These are phyloP conservation scores for Boletus sensibilis DNA, from an alignment of 768 basidiomycete genomes.

Conservation along the genomic window DNA sequence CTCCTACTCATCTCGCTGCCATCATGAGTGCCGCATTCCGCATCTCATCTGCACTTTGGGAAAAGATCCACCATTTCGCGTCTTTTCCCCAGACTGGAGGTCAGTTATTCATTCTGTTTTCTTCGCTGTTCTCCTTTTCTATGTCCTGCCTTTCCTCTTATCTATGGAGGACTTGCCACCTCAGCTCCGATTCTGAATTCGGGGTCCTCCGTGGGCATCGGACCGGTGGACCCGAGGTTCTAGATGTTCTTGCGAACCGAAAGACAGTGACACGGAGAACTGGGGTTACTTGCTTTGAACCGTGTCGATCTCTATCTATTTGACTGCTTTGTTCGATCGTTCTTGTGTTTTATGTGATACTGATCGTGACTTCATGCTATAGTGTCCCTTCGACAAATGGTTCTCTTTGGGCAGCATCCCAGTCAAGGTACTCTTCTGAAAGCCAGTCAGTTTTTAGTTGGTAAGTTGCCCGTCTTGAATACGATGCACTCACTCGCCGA, in stretches of 20 bases:
- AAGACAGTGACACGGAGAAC: neutral
- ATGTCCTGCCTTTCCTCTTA: neutral
- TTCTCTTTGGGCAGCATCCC: slow-evolving; percentile 19
- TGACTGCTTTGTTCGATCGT: neutral
- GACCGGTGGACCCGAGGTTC: neutral
- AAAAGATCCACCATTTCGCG: slow-evolving; percentile 87
- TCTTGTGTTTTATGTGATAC: slow-evolving; percentile 1
- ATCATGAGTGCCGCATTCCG: slow-evolving; percentile 52
- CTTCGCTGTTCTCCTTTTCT: neutral
- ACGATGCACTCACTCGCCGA: neutral
- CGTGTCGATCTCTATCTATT: neutral
- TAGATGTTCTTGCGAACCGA: neutral
- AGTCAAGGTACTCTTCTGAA: slow-evolving; percentile 19
- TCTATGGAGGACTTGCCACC: neutral
- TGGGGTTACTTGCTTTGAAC: neutral
- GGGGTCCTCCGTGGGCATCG: slow-evolving; percentile 1
- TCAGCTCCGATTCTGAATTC: neutral
- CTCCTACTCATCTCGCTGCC: neutral
- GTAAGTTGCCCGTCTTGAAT: neutral
- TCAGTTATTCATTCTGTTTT: slow-evolving; percentile 33
- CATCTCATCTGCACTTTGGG: slow-evolving; percentile 79
- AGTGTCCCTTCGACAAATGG: slow-evolving; percentile 20
- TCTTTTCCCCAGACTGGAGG: slow-evolving; percentile 92
- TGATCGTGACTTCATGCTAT: neutral
- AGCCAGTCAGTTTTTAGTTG: slow-evolving; percentile 16